Evolutionary conservation across 2,329 filamentous ascomycete species (phyloP), one percentile per base, ranked within the genome.

Genomic region (Ceratocystis smalleyi): DNA sequence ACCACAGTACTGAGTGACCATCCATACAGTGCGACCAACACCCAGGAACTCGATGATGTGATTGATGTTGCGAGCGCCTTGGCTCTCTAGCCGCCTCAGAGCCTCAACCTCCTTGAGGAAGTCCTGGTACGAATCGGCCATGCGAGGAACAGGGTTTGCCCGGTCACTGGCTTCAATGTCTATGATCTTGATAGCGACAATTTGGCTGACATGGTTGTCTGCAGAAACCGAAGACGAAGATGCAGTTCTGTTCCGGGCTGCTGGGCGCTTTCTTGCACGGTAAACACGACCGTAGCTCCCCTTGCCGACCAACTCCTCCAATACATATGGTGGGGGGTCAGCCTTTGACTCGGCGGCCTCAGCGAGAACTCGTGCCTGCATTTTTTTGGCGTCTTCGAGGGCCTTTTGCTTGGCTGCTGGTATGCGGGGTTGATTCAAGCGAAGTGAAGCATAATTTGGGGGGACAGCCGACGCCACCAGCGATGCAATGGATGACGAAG

Each of bases 1-100:
- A 5, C 87, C 88, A 70, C 89, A 91, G 73, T 91, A 91, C 74
- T 94, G 88, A 66, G 87, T 91, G 64, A 94, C 83, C 77, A 94
- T 89, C 89, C 89, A 95, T 76, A 95, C 85, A 67, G 89, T 83
- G 69, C 87, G 85, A 51, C 87, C 87, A 45, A 92, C 83, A 7
- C 87, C 84, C 22, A 91, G 79, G 3, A 88, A 88, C 68, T 91
- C 88, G 69, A 91, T 85, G 62, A 92, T 86, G 69, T 85, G 81
- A 72, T 92, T 94, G 75, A 95, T 85, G 71, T 92, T 92, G 69
- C 82, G 81, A 19, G 88, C 88, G 59, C 84, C 86, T 68, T 81
- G 87, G 68, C 89, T 85, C 70, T 86, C 85, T 62, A 95, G 78
- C 65, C 88, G 78, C 70, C 88, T 84, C 61, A 95, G 77, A 27